Evolutionary conservation across 2,329 filamentous ascomycete species (phyloP), one percentile per base, ranked within the genome.

Genomic region (Neonectria ditissima): DNA sequence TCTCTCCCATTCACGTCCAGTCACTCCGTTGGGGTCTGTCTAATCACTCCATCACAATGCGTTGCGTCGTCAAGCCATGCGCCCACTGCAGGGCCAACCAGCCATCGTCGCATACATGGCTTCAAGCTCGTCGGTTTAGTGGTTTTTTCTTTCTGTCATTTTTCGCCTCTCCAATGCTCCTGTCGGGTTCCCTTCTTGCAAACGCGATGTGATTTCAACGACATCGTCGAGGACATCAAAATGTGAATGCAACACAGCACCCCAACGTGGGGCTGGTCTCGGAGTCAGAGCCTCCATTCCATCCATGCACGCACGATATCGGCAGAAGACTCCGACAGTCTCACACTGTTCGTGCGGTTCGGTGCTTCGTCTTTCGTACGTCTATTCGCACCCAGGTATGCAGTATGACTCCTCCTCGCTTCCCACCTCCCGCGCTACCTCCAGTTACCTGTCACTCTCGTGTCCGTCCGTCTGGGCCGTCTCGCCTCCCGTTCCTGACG

Each of bases 21-120:
- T 54, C 37, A 45, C 52, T 64, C 62, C 57, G 65, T 69, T 59
- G 62, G 30, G 45, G 51, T 62, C 55, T 62, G 47, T 64, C 59
- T 47, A 57, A 30, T 37, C 52, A 60, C 53, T 48, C 53, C 59
- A 52, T 55, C 39, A 26, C 28, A 34, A 32, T 55, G 57, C 57
- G 50, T 55, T 60, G 24, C 50, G 43, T 60, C 34, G 57, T 55
- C 45, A 56, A 62, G 52, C 53, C 34, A 55, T 57, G 44, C 43
- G 32, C 32, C 43, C 34, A 34, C n/a, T 54, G 34, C 44, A 48
- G 52, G 51, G 24, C 48, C 55, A 56, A 34, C 55, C 56, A 56
- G 56, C 53, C 47, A 56, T 64, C 51, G 57, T 24, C 43, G 48
- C 58, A 65, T 65, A 54, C 57, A 58, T 41, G 47, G 53, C 50